Evolutionary conservation across 805 yeast species (phyloP), one percentile per base, ranked within the genome.

Genomic region (Clavispora santaluciae): DNA sequence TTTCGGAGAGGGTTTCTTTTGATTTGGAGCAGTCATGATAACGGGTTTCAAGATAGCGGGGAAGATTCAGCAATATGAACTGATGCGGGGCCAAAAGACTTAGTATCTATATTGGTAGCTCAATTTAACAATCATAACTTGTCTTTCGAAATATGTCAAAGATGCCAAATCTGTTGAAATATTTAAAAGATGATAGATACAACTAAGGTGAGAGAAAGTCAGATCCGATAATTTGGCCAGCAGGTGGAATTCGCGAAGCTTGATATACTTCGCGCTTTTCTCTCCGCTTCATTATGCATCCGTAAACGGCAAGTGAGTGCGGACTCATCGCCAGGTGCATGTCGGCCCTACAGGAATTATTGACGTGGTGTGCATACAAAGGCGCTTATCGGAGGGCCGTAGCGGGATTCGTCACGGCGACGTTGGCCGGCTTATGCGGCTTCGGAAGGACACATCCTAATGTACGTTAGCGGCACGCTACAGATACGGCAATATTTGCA

Each of bases 91-190:
- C 21, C 20, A 12, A 29, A 13, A 9, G 25, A 20, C 17, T 21
- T 20, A 21, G 21, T 33, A 48, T 38, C 45, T 50, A 42, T 48
- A 51, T 22, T 48, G 55, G 51, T 48, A 51, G 49, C 55, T 50
- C 44, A 50, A 44, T 47, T 48, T 50, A 31, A 48, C 47, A 43
- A 50, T 50, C 54, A 51, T 51, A 50, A 43, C 50, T 41, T 28
- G 6, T 28, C 31, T 28, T 43, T 16, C 16, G 45, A 45, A 26
- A 18, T 39, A 39, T 39, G 11, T 35, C 42, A 39, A 35, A 30
- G 39, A 39, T 12, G 34, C 20, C 6, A 23, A 35, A 25, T 39
- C 31, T 28, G 31, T 28, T 28, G 31, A 28, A 15, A 28, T 28
- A 28, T 28, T 28, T 16, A 15, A 28, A 28, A 28, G 31, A 16